phyloP scores from a whole-genome alignment of 768 basidiomycete genomes.

The Rubroboletus satanas region DNA sequence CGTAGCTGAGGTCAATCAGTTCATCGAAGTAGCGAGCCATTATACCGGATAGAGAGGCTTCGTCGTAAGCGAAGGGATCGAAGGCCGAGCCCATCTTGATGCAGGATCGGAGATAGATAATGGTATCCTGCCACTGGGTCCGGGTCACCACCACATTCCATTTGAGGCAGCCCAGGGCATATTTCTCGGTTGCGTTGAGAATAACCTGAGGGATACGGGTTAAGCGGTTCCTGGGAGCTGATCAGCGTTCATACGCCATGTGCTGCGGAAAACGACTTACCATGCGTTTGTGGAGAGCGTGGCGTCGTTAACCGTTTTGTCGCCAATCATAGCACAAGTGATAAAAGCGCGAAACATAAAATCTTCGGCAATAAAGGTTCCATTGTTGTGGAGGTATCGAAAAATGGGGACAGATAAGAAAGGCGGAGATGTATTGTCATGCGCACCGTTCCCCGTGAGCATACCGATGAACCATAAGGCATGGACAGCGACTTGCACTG shows the following conservation, averaged over 20 bases:
- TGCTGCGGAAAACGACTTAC: slow-evolving; percentile 14
- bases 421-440: slow-evolving; percentile 11
- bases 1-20: slow-evolving; percentile 11
- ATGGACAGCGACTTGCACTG: slow-evolving; percentile 26
- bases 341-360: slow-evolving; percentile 35
- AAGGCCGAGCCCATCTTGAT: slow-evolving; percentile 26
- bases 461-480: slow-evolving; percentile 33
- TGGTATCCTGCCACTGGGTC: slow-evolving; percentile 21
- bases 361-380: slow-evolving; percentile 28
- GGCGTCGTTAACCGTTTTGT: slow-evolving; percentile 33
- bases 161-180: slow-evolving; percentile 14
- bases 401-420: slow-evolving; percentile 31
- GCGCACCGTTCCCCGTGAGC: slow-evolving; percentile 19
- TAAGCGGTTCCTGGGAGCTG: slow-evolving; percentile 17
- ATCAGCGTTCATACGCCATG: slow-evolving; percentile 4
- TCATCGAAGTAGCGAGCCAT: slow-evolving; percentile 22
- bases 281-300: slow-evolving; percentile 30
- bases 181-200: slow-evolving; percentile 26
- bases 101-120: slow-evolving; percentile 21
- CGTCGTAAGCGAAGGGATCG: slow-evolving; percentile 23
- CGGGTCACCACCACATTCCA: slow-evolving; percentile 24
- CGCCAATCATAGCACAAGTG: slow-evolving; percentile 34
- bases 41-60: slow-evolving; percentile 9
- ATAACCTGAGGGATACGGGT: slow-evolving; percentile 19
- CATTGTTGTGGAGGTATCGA: slow-evolving; percentile 28